Percentiles rank a stretch among this genome's conserved stretches.
Conservation (phyloP, 257 asterid species). For the Paraleonurus japonicus region DNA sequence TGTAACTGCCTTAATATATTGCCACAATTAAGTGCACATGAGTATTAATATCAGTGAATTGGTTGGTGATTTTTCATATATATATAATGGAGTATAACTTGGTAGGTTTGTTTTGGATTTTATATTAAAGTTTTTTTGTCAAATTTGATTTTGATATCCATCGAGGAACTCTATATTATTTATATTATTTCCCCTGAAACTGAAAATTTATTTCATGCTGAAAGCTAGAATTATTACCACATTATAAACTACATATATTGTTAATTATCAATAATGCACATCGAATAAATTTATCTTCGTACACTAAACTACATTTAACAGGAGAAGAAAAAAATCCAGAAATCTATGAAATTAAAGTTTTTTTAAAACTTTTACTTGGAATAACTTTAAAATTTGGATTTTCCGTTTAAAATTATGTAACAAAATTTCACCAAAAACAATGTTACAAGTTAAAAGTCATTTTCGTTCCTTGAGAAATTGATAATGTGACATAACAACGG, state of each 20-base stretch:
- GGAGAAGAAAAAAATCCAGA: background rate
- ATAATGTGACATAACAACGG: constrained; percentile 35
- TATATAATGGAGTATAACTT: background rate
- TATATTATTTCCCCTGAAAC: no score
- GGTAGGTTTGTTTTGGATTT: background rate
- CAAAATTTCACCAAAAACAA: constrained; percentile 3
- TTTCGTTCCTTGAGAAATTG: constrained; percentile 22
- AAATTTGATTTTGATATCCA: no score
- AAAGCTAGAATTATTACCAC: no score
- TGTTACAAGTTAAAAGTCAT: background rate
- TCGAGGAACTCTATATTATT: no score
- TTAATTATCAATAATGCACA: no score
- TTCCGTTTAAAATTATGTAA: background rate
- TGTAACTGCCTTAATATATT: background rate
- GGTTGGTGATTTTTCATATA: background rate
- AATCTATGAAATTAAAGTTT: background rate
- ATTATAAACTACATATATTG: no score
- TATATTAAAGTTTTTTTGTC: no score
- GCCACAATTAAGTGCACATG: background rate
- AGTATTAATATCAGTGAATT: background rate
- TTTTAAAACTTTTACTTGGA: background rate
- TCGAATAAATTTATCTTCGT: no score
- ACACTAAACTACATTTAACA: no score
- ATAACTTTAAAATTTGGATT: background rate
- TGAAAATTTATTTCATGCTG: no score